These are phyloP conservation scores for Phytopythium boreale DNA, from an alignment of 352 stramenopile species.

Conservation along the genomic window DNA sequence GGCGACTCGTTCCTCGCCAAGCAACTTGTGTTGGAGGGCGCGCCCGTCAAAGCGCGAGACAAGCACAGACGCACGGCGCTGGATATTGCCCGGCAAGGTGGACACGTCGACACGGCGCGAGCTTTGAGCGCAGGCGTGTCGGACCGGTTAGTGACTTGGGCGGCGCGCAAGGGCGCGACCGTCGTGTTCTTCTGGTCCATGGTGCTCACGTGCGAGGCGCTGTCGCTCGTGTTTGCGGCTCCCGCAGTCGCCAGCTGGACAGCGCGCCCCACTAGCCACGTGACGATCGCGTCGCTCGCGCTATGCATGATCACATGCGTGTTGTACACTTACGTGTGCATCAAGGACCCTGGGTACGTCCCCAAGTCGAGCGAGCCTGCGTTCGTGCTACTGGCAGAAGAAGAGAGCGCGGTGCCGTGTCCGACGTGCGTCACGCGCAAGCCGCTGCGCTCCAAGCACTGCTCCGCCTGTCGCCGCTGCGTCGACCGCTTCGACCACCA, in stretches of 20 bases:
- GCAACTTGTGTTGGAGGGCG: conserved; percentile 80
- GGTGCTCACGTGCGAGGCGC: conserved; percentile 36
- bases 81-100: conserved; percentile 67
- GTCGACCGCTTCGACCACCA: conserved; percentile 85
- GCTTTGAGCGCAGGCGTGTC: conserved; percentile 66
- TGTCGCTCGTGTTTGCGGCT: conserved; percentile 58
- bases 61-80: conserved; percentile 74
- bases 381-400: conserved; percentile 72
- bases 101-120: conserved; percentile 59
- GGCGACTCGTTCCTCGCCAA: conserved; percentile 80
- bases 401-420: conserved; percentile 64
- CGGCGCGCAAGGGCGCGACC: conserved; percentile 56
- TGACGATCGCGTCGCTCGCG: conserved; percentile 28
- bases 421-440: conserved; percentile 79
- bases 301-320: conserved; percentile 42
- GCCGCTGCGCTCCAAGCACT: conserved; percentile 77
- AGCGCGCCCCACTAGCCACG: conserved; percentile 12
- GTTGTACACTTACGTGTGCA: conserved; percentile 77
- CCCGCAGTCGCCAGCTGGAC: conserved; percentile 32
- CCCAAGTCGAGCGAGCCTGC: conserved; percentile 51
- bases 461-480: conserved; percentile 70
- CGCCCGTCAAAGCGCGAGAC: conserved; percentile 54
- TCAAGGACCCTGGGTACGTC: conserved; percentile 77
- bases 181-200: conserved; percentile 74
- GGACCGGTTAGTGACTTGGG: conserved; percentile 61